Evolutionary conservation across 1,284 basidiomycete species (phyloP).

Genomic region (Erythrobasidium hasegawianum): DNA sequence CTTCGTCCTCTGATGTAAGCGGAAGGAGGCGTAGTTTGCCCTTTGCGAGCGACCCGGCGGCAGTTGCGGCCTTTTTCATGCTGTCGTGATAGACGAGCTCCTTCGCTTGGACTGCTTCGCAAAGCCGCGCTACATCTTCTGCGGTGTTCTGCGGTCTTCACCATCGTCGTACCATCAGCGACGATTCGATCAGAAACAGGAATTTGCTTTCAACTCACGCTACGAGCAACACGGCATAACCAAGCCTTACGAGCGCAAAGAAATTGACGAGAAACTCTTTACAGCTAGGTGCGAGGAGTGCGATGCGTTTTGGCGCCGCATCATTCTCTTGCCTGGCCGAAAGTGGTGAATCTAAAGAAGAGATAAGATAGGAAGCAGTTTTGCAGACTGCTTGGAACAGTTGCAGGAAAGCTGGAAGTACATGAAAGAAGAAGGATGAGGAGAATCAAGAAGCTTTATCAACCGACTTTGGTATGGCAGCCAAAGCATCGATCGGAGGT

Average conservation of each 20-base stretch:
- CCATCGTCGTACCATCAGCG: too few species aligned
- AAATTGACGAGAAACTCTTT: slow-evolving; percentile 49
- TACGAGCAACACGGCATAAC: slow-evolving; percentile 50
- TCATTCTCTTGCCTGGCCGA: slow-evolving; percentile 20
- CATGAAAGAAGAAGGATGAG: neutral
- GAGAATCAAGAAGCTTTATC: neutral
- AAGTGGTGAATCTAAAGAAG: neutral
- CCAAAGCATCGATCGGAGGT: neutral
- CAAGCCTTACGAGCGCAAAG: slow-evolving; percentile 50
- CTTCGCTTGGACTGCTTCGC: slow-evolving; percentile 54
- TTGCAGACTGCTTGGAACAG: slow-evolving; percentile 19
- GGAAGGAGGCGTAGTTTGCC: neutral
- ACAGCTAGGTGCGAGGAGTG: slow-evolving; percentile 50
- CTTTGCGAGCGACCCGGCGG: neutral
- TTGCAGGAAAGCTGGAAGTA: slow-evolving; percentile 18
- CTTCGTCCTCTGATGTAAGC: neutral
- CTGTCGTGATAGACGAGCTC: slow-evolving; percentile 54
- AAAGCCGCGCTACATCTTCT: slow-evolving; percentile 58
- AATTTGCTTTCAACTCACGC: slow-evolving; percentile 44
- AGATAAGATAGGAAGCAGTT: neutral
- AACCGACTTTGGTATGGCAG: neutral
- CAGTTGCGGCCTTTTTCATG: slow-evolving; percentile 44
- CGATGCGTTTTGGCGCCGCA: slow-evolving; percentile 41
- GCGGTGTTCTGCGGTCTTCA: slow-evolving; percentile 57
- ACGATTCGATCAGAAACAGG: too few species aligned